Evolutionary conservation across 139 green algal species (phyloP), one percentile per base, ranked within the genome.

Genomic region (Astrephomene gubernaculifera): DNA sequence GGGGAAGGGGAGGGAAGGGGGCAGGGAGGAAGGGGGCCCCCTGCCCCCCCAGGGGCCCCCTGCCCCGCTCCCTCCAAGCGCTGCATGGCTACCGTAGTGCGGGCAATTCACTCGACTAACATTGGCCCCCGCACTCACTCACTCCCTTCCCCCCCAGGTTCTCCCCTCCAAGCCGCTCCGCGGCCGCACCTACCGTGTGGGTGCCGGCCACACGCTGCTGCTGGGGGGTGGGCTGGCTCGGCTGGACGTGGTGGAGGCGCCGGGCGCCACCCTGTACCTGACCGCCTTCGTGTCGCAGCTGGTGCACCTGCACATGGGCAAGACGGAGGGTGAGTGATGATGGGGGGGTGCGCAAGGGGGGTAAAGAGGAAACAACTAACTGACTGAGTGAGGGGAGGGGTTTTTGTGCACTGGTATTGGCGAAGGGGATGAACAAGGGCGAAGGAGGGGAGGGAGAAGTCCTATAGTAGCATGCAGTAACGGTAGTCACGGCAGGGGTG

Each of bases 131-230:
- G 22, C 27, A 21, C 0, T 35, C 52, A 6, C 3, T 65, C 27
- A 2, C 82, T 76, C 82, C 53, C 41, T 27, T 4, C 31, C 8
- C 74, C 52, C 79, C 25, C 87, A 95, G 89, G 92, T 97, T 82
- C 92, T 97, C 72, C 94, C 96, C 0, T 87, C 75, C 52, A 90
- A 89, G 67, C 81, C 87, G 27, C 87, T 99, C 49, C 92, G 92
- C 67, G 94, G 95, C 24, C 94, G 97, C 71, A 99, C 97, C 49
- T 99, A 95, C 88, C 92, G 97, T 49, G 60, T 96, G 0, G 89
- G 57, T 1, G 65, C 87, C 1, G 97, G 96, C 29, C 89, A 92
- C 71, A 96, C 87, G 29, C 63, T 99, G 0, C 83, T 95, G 54
- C 53, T 99, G 17, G 97, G 96, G 17, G 76, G 25, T 6, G 97